A percentile compares a stretch with the other conserved stretches of the same genome.
Conservation (phyloP, 306 rosid species). For the Citrullus mucosospermus region DNA sequence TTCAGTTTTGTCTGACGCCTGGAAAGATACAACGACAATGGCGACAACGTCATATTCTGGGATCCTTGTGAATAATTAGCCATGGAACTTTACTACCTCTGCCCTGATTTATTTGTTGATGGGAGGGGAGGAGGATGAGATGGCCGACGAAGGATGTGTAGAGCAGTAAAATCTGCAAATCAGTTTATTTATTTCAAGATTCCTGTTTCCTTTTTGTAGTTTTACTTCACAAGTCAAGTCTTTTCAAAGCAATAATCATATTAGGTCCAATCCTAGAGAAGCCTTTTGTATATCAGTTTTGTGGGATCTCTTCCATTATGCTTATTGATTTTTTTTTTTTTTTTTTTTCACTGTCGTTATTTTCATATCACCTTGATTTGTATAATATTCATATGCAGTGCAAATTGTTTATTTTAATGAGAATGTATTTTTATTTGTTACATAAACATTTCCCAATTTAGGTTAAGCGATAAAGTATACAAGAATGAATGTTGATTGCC, state of each 20-base stretch:
- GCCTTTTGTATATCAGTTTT: slow-evolving; percentile 1
- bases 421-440: background rate
- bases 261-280: background rate
- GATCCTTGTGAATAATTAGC: background rate
- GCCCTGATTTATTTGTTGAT: background rate
- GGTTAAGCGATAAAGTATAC: background rate
- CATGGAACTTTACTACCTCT: background rate
- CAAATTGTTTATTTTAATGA: background rate
- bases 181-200: background rate
- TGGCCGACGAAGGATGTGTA: background rate
- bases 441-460: too few species aligned
- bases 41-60: background rate
- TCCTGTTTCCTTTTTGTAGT: background rate
- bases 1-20: too few species aligned
- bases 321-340: background rate
- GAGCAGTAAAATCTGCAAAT: background rate
- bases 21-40: background rate
- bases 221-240: background rate
- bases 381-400: background rate
- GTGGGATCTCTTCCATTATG: background rate
- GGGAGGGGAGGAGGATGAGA: background rate
- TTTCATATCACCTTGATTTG: background rate
- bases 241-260: background rate
- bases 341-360: background rate
- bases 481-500: background rate